A percentile compares a stretch with the other conserved stretches of the same genome.
Conservation (phyloP, 352 stramenopile genomes). For the Phytophthora litchii region DNA sequence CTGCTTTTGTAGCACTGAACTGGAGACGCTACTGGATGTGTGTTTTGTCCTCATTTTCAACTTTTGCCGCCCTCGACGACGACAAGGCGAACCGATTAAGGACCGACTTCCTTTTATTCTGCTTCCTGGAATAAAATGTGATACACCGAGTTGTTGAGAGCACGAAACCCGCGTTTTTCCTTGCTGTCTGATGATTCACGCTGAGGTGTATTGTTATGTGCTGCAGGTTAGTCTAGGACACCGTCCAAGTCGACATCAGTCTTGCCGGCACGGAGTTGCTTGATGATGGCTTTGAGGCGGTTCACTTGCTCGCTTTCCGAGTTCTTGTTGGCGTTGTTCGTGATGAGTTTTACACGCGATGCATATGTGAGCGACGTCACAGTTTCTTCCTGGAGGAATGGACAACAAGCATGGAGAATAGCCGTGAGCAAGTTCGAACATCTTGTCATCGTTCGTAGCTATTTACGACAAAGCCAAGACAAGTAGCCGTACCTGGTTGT, state of each 20-base stretch:
- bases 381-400: slow-evolving; percentile 65
- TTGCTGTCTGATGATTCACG: slow-evolving; percentile 13
- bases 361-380: slow-evolving; percentile 85
- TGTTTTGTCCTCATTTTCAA: not conserved
- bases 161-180: slow-evolving; percentile 32
- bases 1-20: not conserved
- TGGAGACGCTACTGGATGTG: not conserved
- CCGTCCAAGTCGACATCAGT: slow-evolving; percentile 75
- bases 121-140: slow-evolving; percentile 61
- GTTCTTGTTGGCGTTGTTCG: slow-evolving; percentile 88
- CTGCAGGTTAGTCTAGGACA: slow-evolving; percentile 45
- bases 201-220: not conserved
- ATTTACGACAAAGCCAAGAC: slow-evolving; percentile 28
- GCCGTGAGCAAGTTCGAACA: slow-evolving; percentile 10
- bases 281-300: slow-evolving; percentile 84
- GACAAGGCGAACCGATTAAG: slow-evolving; percentile 30
- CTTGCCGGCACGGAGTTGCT: slow-evolving; percentile 69
- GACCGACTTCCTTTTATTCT: slow-evolving; percentile 52
- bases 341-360: slow-evolving; percentile 89
- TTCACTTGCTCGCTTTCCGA: slow-evolving; percentile 86
- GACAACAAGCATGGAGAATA: not conserved
- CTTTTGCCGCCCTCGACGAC: slow-evolving; percentile 28
- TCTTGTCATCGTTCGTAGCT: slow-evolving; percentile 2
- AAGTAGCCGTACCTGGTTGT: slow-evolving; percentile 70
- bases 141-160: slow-evolving; percentile 91